Percentiles rank a stretch among this genome's conserved stretches.
Conservation (phyloP, 345 rosid genomes). For the Populus tremula region DNA sequence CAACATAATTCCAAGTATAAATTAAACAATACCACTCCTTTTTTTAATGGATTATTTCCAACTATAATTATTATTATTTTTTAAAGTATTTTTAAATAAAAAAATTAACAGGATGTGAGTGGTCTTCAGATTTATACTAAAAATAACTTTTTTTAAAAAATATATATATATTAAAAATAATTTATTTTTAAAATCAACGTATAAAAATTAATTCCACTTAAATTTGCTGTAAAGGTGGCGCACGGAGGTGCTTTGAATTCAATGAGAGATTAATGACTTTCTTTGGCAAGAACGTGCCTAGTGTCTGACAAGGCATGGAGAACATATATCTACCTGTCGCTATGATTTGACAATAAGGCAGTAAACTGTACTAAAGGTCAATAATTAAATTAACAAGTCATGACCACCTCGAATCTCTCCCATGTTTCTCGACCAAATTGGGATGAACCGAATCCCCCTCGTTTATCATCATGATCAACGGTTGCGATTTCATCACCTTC, state of each 20-base stretch:
- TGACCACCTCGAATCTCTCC: neutral
- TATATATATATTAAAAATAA: too few species aligned
- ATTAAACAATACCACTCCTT: too few species aligned
- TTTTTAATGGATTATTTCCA: rapidly evolving
- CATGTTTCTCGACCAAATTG: neutral
- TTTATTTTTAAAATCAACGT: too few species aligned
- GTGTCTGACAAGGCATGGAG: neutral
- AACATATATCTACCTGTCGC: neutral
- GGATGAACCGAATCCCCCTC: neutral
- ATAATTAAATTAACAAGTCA: neutral
- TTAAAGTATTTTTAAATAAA: too few species aligned
- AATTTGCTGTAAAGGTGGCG: neutral
- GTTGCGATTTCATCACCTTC: too few species aligned
- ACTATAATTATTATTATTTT: too few species aligned
- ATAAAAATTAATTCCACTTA: neutral
- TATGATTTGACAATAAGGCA: neutral
- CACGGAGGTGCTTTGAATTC: neutral
- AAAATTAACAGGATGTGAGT: too few species aligned
- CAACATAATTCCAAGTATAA: too few species aligned
- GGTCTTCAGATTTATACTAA: too few species aligned
- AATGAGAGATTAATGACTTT: neutral
- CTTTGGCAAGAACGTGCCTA: neutral
- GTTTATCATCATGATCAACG: neutral
- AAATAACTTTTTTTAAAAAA: too few species aligned
- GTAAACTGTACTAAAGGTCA: neutral